phyloP scores from a whole-genome alignment of 2,329 filamentous ascomycete species.

The Alternaria sp. region DNA sequence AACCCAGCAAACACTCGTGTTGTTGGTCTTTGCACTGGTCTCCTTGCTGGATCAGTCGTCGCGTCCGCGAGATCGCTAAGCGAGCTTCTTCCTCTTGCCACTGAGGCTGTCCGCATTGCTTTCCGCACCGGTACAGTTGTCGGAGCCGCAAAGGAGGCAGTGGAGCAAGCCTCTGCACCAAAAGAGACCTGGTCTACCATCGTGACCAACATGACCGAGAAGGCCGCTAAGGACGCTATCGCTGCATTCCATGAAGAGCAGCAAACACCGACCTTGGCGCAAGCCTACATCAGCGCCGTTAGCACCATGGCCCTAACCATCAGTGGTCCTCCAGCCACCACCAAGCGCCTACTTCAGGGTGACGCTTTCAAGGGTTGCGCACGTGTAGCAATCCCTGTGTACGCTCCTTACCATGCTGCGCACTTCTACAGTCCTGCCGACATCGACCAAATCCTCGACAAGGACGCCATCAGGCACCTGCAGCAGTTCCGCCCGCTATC shows the following conservation, averaged over 20 bases:
- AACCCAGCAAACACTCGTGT: slow-evolving; percentile 61
- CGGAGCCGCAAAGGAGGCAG: slow-evolving; percentile 52
- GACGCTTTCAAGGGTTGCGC: slow-evolving; percentile 60
- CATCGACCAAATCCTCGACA: slow-evolving; percentile 60
- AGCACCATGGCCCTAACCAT: slow-evolving; percentile 67
- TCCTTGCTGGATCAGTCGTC: slow-evolving; percentile 74
- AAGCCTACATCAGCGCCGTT: slow-evolving; percentile 67
- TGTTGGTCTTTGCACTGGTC: slow-evolving; percentile 73
- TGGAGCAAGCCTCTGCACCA: slow-evolving; percentile 62
- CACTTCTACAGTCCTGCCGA: slow-evolving; percentile 63
- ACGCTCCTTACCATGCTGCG: slow-evolving; percentile 66
- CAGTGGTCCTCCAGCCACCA: slow-evolving; percentile 64
- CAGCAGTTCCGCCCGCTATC: slow-evolving; percentile 53
- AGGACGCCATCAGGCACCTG: slow-evolving; percentile 51
- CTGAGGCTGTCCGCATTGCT: slow-evolving; percentile 70
- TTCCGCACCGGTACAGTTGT: slow-evolving; percentile 67
- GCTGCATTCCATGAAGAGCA: slow-evolving; percentile 66
- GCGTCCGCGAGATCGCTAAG: slow-evolving; percentile 69
- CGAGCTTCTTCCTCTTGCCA: slow-evolving; percentile 67
- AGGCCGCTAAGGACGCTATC: slow-evolving; percentile 61
- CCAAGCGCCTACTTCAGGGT: slow-evolving; percentile 61
- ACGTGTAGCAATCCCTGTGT: slow-evolving; percentile 63
- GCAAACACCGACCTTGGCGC: slow-evolving; percentile 58
- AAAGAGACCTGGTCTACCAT: slow-evolving; percentile 73
- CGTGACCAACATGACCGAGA: slow-evolving; percentile 64